Evolutionary conservation across 306 rosid species (phyloP).

Genomic region (Elaeagnus macrophylla): DNA sequence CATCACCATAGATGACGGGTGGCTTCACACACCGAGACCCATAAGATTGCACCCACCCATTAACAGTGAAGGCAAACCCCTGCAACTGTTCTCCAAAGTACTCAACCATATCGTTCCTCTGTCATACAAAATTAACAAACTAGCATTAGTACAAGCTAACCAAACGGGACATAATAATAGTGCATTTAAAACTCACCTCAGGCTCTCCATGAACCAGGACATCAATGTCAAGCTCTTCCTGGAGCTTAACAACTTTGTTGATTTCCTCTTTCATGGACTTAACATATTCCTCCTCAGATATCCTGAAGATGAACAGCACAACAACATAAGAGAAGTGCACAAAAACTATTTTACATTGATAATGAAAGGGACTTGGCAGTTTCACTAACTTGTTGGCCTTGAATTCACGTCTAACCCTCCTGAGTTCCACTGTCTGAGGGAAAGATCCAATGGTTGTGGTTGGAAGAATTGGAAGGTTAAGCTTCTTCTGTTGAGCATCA

Average conservation of each 20-base stretch:
- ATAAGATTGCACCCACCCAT: conserved; percentile 95
- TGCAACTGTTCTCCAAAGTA: conserved; percentile 81
- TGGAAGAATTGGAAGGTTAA: conserved; percentile 90
- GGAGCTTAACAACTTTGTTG: conserved; percentile 65
- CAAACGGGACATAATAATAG: neutral
- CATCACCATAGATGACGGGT: conserved; percentile 92
- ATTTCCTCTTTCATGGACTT: conserved; percentile 73
- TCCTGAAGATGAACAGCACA: conserved; percentile 30
- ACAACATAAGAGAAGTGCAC: neutral
- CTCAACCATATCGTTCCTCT: conserved; percentile 96
- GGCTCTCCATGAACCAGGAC: conserved; percentile 94
- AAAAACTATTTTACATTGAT: neutral
- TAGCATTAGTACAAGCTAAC: conserved; percentile 15
- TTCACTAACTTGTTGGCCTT: conserved; percentile 74
- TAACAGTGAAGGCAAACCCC: conserved; percentile 77
- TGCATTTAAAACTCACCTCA: conserved; percentile 43
- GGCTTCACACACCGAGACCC: conserved; percentile 98
- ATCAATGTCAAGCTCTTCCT: conserved; percentile 89
- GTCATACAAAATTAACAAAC: conserved; percentile 23
- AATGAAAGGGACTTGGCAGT: conserved; percentile 12
- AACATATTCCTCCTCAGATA: conserved; percentile 73
- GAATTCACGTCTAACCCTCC: conserved; percentile 91
- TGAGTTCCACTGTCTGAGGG: conserved; percentile 85
- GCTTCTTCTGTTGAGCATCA: conserved; percentile 90
- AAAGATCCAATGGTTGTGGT: conserved; percentile 93